Evolutionary conservation across 2,329 filamentous ascomycete genomes (phyloP).

Genomic region (Aspergillus uvarum): DNA sequence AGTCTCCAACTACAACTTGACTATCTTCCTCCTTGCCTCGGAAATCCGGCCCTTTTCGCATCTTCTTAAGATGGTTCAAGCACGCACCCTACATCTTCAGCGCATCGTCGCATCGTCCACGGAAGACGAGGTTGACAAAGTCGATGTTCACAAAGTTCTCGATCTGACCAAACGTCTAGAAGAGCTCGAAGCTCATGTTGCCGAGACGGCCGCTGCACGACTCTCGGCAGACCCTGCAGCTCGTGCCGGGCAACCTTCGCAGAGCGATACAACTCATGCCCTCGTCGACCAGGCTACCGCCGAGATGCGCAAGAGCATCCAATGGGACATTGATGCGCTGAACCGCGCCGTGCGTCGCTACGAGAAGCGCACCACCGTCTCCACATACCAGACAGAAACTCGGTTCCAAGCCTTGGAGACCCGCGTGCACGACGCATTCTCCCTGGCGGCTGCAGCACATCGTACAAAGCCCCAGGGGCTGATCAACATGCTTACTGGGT

Average conservation of each 20-base stretch:
- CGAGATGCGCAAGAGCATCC: slow-evolving; percentile 65
- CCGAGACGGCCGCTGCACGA: slow-evolving; percentile 35
- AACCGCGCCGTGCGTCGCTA: slow-evolving; percentile 87
- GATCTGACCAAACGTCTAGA: slow-evolving; percentile 67
- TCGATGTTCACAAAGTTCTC: slow-evolving; percentile 42
- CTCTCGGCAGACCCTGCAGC: slow-evolving; percentile 14
- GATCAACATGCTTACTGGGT: slow-evolving; percentile 35
- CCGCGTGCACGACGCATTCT: slow-evolving; percentile 72
- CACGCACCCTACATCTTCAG: slow-evolving; percentile 78
- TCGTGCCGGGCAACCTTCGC: slow-evolving; percentile 9
- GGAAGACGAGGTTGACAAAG: slow-evolving; percentile 32
- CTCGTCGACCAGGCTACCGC: slow-evolving; percentile 41
- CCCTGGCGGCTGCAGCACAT: slow-evolving; percentile 72
- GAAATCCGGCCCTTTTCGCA: slow-evolving; percentile 83
- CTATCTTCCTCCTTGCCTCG: slow-evolving; percentile 82
- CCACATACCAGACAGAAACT: slow-evolving; percentile 73
- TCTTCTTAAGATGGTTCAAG: slow-evolving; percentile 74
- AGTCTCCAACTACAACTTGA: slow-evolving; percentile 89
- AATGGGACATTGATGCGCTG: slow-evolving; percentile 82
- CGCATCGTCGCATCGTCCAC: slow-evolving; percentile 56
- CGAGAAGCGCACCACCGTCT: slow-evolving; percentile 79
- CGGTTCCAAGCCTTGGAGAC: slow-evolving; percentile 70
- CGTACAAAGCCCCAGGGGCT: slow-evolving; percentile 28
- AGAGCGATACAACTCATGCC: slow-evolving; percentile 42
- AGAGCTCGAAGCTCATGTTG: slow-evolving; percentile 63